Conservation (phyloP, 148 eudicot genomes). For the Rhododendron kiyosumense region DNA sequence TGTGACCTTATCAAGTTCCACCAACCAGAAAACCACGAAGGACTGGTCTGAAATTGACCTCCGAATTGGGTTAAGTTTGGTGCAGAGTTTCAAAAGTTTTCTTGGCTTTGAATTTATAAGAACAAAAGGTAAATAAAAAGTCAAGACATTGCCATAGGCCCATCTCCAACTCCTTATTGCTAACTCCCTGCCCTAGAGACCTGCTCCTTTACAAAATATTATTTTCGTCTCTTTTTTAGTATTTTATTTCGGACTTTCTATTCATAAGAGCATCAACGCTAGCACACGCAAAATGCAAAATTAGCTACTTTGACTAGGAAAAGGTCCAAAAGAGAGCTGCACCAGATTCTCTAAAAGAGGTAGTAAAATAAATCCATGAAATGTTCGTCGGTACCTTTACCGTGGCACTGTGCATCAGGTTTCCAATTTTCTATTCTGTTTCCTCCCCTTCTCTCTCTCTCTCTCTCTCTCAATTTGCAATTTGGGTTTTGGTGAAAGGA, state of each 20-base stretch:
- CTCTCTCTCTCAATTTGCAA: no score
- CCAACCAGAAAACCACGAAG: not conserved
- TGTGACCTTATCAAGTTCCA: not conserved
- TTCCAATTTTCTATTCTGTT: no score
- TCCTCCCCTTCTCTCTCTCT: no score
- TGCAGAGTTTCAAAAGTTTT: not conserved
- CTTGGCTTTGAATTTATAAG: not conserved
- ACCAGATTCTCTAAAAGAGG: no score
- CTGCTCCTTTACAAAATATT: not conserved
- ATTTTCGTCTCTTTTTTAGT: not conserved
- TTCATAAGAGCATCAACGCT: not conserved
- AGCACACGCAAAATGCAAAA: no score
- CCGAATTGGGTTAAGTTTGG: not conserved
- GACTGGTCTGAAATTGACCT: not conserved
- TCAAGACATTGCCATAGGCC: not conserved
- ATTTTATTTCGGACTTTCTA: no score
- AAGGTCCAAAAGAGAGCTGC: no score
- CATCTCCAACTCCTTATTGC: not conserved
- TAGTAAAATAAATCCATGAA: no score
- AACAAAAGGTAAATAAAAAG: not conserved
- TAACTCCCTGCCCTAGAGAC: not conserved
- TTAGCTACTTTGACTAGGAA: no score
- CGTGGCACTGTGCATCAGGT: no score
- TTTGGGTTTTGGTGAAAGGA: no score
- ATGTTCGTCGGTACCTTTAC: no score